phyloP scores from a whole-genome alignment of 805 yeast genomes.

The Ogataea haglerorum region DNA sequence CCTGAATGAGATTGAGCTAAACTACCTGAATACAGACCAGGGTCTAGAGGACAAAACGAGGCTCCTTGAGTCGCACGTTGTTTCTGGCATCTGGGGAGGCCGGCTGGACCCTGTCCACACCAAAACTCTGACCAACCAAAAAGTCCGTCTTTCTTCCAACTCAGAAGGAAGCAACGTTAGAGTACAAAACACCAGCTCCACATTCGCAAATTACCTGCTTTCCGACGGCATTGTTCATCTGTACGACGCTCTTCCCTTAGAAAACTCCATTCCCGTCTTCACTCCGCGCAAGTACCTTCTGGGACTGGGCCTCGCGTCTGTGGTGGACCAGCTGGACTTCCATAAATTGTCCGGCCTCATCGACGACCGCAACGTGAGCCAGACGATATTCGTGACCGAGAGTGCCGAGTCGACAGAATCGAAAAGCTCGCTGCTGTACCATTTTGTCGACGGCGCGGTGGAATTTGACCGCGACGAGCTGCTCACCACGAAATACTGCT shows the following conservation, averaged over 20 bases:
- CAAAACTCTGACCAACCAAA: conserved; percentile 28
- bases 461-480: conserved; percentile 39
- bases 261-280: conserved; percentile 31
- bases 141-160: conserved; percentile 21
- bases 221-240: conserved; percentile 50
- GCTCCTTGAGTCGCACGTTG: conserved; percentile 33
- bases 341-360: conserved; percentile 55
- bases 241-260: conserved; percentile 35
- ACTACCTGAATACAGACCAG: conserved; percentile 37
- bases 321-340: conserved; percentile 68
- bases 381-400: conserved; percentile 59
- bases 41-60: conserved; percentile 30
- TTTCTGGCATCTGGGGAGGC: conserved; percentile 48
- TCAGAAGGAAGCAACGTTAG: conserved; percentile 34
- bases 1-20: conserved; percentile 41
- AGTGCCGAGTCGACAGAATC: conserved; percentile 28
- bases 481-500: conserved; percentile 50
- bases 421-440: conserved; percentile 50
- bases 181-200: conserved; percentile 35
- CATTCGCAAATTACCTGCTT: conserved; percentile 39
- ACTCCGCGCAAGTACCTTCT: conserved; percentile 56
- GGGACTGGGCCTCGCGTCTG: conserved; percentile 56
- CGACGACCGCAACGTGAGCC: conserved; percentile 46
- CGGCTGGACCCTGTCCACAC: conserved; percentile 19
- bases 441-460: conserved; percentile 51